A percentile compares a stretch with the other conserved stretches of the same genome.
Evolutionary conservation across 179 eudicot species (phyloP).

Genomic region (Gypsophila paniculata): DNA sequence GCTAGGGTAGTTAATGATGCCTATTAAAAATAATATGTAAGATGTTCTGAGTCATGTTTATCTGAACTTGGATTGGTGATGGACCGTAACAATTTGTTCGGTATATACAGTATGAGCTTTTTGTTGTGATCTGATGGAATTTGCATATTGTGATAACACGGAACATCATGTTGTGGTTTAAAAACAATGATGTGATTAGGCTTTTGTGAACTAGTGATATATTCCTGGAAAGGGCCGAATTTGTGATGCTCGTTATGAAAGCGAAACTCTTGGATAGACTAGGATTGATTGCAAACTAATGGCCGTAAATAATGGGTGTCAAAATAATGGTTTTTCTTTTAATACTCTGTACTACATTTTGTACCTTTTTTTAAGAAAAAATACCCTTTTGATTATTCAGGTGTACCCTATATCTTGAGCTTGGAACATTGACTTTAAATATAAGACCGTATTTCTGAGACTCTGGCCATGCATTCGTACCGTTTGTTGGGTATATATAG

Average conservation of each 20-base stretch:
- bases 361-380: no score
- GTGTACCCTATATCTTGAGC: no score
- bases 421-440: no score
- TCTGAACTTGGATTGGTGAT: not conserved
- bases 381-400: no score
- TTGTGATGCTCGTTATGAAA: not conserved
- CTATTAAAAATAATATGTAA: no score
- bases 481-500: no score
- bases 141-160: not conserved
- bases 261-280: not conserved
- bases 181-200: not conserved
- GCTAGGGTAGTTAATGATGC: not conserved
- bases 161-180: constrained; percentile 4
- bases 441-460: no score
- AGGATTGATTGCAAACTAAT: not conserved
- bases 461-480: no score
- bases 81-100: no score
- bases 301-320: not conserved
- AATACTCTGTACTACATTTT: no score
- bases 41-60: not conserved
- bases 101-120: not conserved
- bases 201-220: not conserved
- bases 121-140: not conserved
- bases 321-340: not conserved
- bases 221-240: not conserved